These are phyloP conservation scores for Cyclostephanos tholiformis DNA, from an alignment of 108 stramenopile genomes.

Conservation along the genomic window DNA sequence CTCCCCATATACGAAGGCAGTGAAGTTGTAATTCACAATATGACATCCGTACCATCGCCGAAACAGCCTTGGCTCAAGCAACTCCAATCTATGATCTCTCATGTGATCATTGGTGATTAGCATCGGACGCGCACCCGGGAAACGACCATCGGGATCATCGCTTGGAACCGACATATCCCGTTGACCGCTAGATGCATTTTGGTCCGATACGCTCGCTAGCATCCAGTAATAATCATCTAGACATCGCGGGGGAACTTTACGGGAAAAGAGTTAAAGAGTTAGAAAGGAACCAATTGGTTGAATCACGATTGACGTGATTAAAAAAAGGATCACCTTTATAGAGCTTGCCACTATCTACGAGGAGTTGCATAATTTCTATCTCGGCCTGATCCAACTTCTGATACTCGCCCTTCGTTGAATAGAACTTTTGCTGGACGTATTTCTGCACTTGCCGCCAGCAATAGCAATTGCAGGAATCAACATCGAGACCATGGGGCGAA, in stretches of 20 bases:
- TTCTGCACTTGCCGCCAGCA: slow-evolving; percentile 48
- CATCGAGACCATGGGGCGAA: too few species aligned
- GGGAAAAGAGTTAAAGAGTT: background rate
- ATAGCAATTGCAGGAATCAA: too few species aligned
- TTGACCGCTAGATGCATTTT: slow-evolving; percentile 53
- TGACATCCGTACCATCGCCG: slow-evolving; percentile 85
- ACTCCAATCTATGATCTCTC: slow-evolving; percentile 80
- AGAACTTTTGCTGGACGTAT: slow-evolving; percentile 56
- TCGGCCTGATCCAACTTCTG: slow-evolving; percentile 30
- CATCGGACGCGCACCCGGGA: slow-evolving; percentile 80
- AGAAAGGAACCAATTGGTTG: background rate
- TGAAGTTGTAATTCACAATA: slow-evolving; percentile 82
- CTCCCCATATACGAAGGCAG: slow-evolving; percentile 68
- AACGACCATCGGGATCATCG: slow-evolving; percentile 59
- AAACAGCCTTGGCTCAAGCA: slow-evolving; percentile 80
- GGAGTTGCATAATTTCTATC: slow-evolving; percentile 39
- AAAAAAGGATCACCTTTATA: slow-evolving; percentile 25
- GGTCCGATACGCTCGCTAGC: slow-evolving; percentile 74
- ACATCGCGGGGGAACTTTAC: slow-evolving; percentile 57
- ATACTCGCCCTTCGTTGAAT: slow-evolving; percentile 28
- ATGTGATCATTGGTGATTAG: slow-evolving; percentile 87
- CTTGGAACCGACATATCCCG: slow-evolving; percentile 59
- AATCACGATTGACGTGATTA: too few species aligned
- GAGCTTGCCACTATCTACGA: slow-evolving; percentile 49
- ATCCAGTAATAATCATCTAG: slow-evolving; percentile 92